Percentiles rank a stretch among this genome's conserved stretches.
Evolutionary conservation across 108 stramenopile genomes (phyloP).

Genomic region (Seminavis robusta): DNA sequence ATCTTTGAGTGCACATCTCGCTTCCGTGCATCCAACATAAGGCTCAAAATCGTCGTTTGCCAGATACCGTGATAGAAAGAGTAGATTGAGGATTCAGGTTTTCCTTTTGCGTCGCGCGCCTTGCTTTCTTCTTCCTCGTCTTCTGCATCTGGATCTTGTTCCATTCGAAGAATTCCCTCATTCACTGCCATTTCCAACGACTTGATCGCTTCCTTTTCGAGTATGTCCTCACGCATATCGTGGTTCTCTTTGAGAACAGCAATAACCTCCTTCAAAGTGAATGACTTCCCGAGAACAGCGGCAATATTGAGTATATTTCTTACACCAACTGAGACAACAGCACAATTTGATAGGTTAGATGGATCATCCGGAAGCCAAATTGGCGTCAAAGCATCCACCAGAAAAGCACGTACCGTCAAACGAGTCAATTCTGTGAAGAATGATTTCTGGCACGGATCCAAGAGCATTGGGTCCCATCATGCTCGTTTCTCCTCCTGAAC

Average conservation of each 20-base stretch:
- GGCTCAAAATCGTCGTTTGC: constrained; percentile 50
- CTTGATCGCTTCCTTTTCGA: constrained; percentile 8
- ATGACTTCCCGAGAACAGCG: constrained; percentile 56
- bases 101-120: neutral
- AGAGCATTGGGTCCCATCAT: neutral
- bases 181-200: constrained; percentile 43
- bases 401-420: too few species aligned
- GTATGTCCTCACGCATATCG: constrained; percentile 16
- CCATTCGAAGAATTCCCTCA: constrained; percentile 63
- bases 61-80: constrained; percentile 59
- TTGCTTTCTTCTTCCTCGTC: constrained; percentile 15
- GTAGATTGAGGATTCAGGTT: constrained; percentile 10
- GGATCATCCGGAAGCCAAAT: too few species aligned
- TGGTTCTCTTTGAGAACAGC: constrained; percentile 38
- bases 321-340: too few species aligned
- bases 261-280: constrained; percentile 38
- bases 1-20: constrained; percentile 56
- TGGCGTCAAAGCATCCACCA: too few species aligned
- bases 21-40: constrained; percentile 54
- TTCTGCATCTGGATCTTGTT: constrained; percentile 2
- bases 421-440: constrained; percentile 56
- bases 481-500: neutral
- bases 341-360: too few species aligned
- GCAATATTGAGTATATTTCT: constrained; percentile 52
- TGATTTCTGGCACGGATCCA: constrained; percentile 33